Evolutionary conservation across 2,329 filamentous ascomycete genomes (phyloP).

Genomic region (Ramularia collo-cygni): DNA sequence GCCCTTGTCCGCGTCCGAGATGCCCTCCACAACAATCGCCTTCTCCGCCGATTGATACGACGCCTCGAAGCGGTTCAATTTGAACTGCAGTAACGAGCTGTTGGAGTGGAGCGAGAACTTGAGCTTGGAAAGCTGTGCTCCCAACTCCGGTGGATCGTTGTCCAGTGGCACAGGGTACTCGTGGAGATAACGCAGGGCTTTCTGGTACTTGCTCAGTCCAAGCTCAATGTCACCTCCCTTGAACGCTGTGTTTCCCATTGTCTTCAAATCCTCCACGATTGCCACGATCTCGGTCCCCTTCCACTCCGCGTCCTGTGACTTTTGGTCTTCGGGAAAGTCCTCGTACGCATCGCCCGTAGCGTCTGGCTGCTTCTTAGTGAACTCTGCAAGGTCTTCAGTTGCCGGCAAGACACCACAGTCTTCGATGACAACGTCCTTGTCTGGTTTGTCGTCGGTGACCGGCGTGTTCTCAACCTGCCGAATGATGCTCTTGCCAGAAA

Average conservation of each 20-base stretch:
- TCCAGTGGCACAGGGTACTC: constrained; percentile 68
- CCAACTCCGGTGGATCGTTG: constrained; percentile 61
- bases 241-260: constrained; percentile 87
- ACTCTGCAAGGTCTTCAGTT: constrained; percentile 60
- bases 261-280: constrained; percentile 81
- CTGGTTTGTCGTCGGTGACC: constrained; percentile 74
- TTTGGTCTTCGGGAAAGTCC: constrained; percentile 86
- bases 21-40: constrained; percentile 60
- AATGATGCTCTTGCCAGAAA: constrained; percentile 85
- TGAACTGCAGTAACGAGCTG: constrained; percentile 76
- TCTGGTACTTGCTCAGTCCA: constrained; percentile 88
- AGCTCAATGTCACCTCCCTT: constrained; percentile 65
- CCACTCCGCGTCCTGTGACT: constrained; percentile 48
- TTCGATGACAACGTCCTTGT: constrained; percentile 62
- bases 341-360: constrained; percentile 85
- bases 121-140: constrained; percentile 60
- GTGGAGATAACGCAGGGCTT: constrained; percentile 81
- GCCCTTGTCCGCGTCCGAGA: constrained; percentile 69
- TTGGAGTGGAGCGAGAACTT: constrained; percentile 87
- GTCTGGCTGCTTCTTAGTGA: constrained; percentile 65
- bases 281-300: constrained; percentile 63
- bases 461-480: constrained; percentile 81
- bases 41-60: constrained; percentile 62
- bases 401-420: constrained; percentile 78
- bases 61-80: constrained; percentile 65